A percentile compares a stretch with the other conserved stretches of the same genome.
These are phyloP conservation scores for Termitomyces sp. DNA, from an alignment of 1,284 basidiomycete species.

Conservation along the genomic window DNA sequence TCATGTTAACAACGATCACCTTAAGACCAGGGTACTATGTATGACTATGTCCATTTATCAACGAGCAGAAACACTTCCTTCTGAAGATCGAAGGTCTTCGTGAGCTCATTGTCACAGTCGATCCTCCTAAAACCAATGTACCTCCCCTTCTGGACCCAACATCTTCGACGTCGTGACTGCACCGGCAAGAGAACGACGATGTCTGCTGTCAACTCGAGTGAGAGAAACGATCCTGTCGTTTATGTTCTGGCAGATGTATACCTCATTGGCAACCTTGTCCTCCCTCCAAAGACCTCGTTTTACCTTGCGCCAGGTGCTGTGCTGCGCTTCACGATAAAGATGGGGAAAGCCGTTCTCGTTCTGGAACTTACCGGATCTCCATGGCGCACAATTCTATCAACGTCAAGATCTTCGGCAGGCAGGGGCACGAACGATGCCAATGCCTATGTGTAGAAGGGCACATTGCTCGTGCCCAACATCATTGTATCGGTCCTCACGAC, in stretches of 20 bases:
- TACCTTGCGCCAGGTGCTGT: constrained; percentile 18
- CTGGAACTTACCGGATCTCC: constrained; percentile 17
- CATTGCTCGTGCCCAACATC: constrained; percentile 10
- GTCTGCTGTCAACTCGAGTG: constrained; percentile 5
- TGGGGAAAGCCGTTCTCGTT: constrained; percentile 6
- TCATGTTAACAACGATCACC: too few species aligned
- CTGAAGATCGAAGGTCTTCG: constrained; percentile 13
- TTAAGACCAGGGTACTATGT: constrained; percentile 8
- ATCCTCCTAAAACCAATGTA: constrained; percentile 12
- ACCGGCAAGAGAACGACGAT: constrained; percentile 12
- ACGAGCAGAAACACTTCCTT: constrained; percentile 14
- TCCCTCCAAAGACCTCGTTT: constrained; percentile 17
- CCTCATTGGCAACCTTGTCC: constrained; percentile 16
- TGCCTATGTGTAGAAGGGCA: constrained; percentile 9
- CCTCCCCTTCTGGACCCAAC: constrained; percentile 9
- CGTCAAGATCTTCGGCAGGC: constrained; percentile 16
- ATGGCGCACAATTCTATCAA: constrained; percentile 15
- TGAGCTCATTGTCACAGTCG: constrained; percentile 18
- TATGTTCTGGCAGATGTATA: constrained; percentile 17
- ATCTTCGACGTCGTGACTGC: constrained; percentile 18
- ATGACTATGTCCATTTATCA: constrained; percentile 18
- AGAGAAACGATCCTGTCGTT: constrained; percentile 8
- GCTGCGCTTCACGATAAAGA: constrained; percentile 13
- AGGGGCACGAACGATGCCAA: constrained; percentile 18
- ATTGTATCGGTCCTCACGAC: constrained; percentile 16